These are phyloP conservation scores for Nicotiana tomentosiformis DNA, from an alignment of 257 asterid genomes.

Conservation along the genomic window DNA sequence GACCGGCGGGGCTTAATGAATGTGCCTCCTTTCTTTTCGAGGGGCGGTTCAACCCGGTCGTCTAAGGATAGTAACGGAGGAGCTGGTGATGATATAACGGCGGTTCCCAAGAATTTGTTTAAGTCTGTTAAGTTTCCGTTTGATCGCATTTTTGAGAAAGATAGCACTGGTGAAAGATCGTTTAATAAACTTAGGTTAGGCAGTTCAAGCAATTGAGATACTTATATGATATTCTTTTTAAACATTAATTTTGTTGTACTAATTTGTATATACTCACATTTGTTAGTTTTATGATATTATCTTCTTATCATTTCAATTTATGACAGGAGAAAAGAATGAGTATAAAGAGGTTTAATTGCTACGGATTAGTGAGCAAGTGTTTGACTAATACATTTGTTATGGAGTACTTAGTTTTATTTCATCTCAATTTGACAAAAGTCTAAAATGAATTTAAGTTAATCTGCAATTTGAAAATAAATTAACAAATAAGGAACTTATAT, in stretches of 20 bases:
- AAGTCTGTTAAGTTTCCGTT: constrained; percentile 24
- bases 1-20: constrained; percentile 16
- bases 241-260: background rate
- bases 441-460: too few relatives aligned
- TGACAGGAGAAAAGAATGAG: background rate
- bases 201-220: background rate
- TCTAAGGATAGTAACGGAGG: constrained; percentile 4
- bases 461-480: too few relatives aligned
- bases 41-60: constrained; percentile 15
- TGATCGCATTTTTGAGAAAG: constrained; percentile 24
- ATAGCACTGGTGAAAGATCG: constrained; percentile 21
- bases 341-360: background rate
- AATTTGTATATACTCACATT: background rate
- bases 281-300: background rate
- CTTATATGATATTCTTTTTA: background rate
- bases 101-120: constrained; percentile 7
- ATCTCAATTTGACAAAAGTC: background rate
- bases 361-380: background rate
- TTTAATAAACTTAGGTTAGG: constrained; percentile 15
- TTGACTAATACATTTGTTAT: background rate
- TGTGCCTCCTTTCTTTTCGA: constrained; percentile 15
- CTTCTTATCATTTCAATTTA: background rate
- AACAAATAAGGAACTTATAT: too few relatives aligned
- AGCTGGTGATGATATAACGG: constrained; percentile 7
- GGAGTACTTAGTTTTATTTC: background rate